Evolutionary conservation across 2,329 filamentous ascomycete species (phyloP), one percentile per base, ranked within the genome.

Genomic region (Cytospora chrysosperma): DNA sequence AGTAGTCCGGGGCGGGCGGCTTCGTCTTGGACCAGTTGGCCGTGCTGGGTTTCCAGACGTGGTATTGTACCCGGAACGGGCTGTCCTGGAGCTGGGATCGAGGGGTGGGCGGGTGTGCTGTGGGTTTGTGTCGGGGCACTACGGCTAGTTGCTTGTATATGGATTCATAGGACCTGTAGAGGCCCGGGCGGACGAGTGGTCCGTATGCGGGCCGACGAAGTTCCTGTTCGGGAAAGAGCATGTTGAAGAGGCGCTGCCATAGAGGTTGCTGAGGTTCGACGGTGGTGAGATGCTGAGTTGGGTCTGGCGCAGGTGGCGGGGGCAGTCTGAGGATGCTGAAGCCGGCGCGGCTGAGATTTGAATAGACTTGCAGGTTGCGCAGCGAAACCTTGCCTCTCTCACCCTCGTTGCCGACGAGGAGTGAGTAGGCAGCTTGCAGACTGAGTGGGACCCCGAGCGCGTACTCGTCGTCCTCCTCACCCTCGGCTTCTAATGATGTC

Each of bases 341-440:
- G 21, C 95, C 94, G 40, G 86, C 81, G 57, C 95, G 85, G 73
- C 90, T 95, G 70, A 99, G 79, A 59, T 93, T 89, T 1, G 92
- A 85, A 74, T 93, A 99, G 30, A 98, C 94, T 56, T 90, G 91
- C 70, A 92, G 98, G 71, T 92, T 87, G 69, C 96, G 92, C 65
- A 97, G 79, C 12, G 82, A 81, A 32, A 87, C 77, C 73, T 85
- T 87, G 40, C 86, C 85, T 50, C 77, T 75, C 65, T 87, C 83
- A 6, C 79, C 83, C 55, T 91, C 88, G 27, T 85, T 79, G 1
- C 92, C 92, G 67, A 97, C 84, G 59, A 97, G 87, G 26, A 92
- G 84, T 6, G 93, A 86, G 78, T 98, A 98, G 0, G 93, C 93
- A 7, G 91, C 93, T 75, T 98, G 92, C 47, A 98, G 78, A 75